Evolutionary conservation across 441 rosid genomes (phyloP).

Genomic region (Lepidium campestre): DNA sequence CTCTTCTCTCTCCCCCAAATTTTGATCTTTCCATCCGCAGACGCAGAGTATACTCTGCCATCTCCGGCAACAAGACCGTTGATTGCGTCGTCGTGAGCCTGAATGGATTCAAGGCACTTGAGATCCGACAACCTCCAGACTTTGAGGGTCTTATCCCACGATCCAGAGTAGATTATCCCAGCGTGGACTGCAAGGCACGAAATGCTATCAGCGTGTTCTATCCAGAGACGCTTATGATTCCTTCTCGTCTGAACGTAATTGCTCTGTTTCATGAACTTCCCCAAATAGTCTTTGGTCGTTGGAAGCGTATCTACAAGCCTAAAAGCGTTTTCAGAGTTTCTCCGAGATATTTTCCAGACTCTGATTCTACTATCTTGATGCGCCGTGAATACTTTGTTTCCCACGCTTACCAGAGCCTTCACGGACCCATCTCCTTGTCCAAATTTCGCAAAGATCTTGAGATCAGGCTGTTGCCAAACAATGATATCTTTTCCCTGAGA

Average conservation of each 20-base stretch:
- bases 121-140: constrained; percentile 85
- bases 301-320: constrained; percentile 77
- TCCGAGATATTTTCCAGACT: constrained; percentile 83
- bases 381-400: constrained; percentile 74
- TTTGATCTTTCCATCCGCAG: constrained; percentile 86
- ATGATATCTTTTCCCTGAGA: constrained; percentile 89
- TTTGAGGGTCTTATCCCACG: constrained; percentile 88
- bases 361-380: constrained; percentile 90
- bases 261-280: constrained; percentile 86
- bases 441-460: constrained; percentile 72
- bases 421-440: constrained; percentile 88
- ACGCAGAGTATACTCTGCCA: constrained; percentile 72
- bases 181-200: constrained; percentile 62
- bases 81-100: constrained; percentile 87
- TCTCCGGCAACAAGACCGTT: constrained; percentile 54
- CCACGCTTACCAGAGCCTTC: constrained; percentile 66
- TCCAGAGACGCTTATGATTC: constrained; percentile 80
- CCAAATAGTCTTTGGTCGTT: constrained; percentile 74
- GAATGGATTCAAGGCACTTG: constrained; percentile 83
- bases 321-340: constrained; percentile 76
- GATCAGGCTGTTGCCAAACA: constrained; percentile 94
- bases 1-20: constrained; percentile 59
- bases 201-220: constrained; percentile 84
- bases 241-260: constrained; percentile 78
- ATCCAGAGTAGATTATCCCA: constrained; percentile 76